Base-by-base conservation (phyloP, 2,329 filamentous ascomycete species). In the Cadophora sp. region DNA sequence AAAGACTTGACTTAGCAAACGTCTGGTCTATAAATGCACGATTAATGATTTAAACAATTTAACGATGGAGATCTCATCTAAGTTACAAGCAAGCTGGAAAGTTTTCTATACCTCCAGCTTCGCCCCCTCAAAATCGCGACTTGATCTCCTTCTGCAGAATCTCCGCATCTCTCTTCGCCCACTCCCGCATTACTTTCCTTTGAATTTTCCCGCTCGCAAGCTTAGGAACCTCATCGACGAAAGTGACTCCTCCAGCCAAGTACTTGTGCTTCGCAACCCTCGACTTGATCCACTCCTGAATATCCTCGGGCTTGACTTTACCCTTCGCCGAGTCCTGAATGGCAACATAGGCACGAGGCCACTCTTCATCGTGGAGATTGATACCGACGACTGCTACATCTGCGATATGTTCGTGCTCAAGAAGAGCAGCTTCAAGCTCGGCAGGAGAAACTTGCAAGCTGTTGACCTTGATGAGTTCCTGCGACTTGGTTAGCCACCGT, bases 401-500 rank as follows among this genome's bases (percentile, higher is more conserved):
- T 3, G 83, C 82, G 18, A 87, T 73, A 43, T 82, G 77, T n/a
- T 83, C 79, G 56, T 84, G 81, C 67, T 85, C 82, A 0, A 86
- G 76, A 0, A 87, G 78, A 0, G 82, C 80, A 0, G 82, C 82
- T 75, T 86, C 84, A 0, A 86, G 78, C 69, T 89, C 87, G 1
- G 86, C 86, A 0, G 86, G 87, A 0, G 87, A 85, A 4, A 89
- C 87, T 73, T 88, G 86, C 5, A 86, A 77, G 0, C 84, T 85
- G 69, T 87, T 87, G 65, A 87, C 80, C 80, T 81, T 82, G 83
- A 83, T 88, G 61, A 88, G 79, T 74, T 88, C 85, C 82, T 85
- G 66, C 13, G 36, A 7, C 16, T 47, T 45, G 3, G 36, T 59
- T 45, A 59, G 56, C 39, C 4, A 36, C 6, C 1, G 6, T 16